These are phyloP conservation scores for Dalbergia cochinchinensis DNA, from an alignment of 306 rosid genomes.

Conservation along the genomic window DNA sequence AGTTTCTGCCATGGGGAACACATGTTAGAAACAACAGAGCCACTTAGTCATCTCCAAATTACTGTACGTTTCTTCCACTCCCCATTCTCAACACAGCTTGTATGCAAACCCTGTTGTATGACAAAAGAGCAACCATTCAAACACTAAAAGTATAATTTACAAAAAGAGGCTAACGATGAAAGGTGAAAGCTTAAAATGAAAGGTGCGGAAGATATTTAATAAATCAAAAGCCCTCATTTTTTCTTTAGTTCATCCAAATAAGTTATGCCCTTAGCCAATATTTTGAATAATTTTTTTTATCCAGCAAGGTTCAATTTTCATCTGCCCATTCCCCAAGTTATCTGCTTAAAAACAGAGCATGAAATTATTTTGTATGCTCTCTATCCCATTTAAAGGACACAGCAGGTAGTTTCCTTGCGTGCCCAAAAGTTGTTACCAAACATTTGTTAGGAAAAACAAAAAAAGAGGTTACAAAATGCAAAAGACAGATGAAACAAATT, in stretches of 20 bases:
- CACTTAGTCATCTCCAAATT: constrained; percentile 23
- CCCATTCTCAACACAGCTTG: constrained; percentile 37
- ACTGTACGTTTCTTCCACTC: constrained; percentile 22
- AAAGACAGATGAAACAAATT: neutral
- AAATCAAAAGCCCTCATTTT: neutral
- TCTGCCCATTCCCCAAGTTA: neutral
- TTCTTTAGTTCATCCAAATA: neutral
- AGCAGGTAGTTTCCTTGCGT: neutral
- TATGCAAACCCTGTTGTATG: constrained; percentile 45
- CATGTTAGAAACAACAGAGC: constrained; percentile 35
- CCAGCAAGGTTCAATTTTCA: constrained; percentile 4
- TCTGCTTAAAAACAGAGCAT: neutral
- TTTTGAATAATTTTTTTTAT: neutral
- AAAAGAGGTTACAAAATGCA: neutral
- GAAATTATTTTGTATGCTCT: neutral
- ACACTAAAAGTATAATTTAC: neutral
- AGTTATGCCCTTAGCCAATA: neutral
- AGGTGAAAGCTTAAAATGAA: too few relatives aligned
- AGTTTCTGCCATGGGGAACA: constrained; percentile 24
- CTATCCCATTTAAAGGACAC: neutral
- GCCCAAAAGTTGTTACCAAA: neutral
- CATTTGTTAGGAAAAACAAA: neutral
- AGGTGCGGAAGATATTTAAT: neutral
- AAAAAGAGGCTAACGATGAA: neutral
- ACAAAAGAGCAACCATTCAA: constrained; percentile 18